A percentile compares a stretch with the other conserved stretches of the same genome.
These are phyloP conservation scores for Inga leiocalycina DNA, from an alignment of 306 rosid genomes.

Conservation along the genomic window DNA sequence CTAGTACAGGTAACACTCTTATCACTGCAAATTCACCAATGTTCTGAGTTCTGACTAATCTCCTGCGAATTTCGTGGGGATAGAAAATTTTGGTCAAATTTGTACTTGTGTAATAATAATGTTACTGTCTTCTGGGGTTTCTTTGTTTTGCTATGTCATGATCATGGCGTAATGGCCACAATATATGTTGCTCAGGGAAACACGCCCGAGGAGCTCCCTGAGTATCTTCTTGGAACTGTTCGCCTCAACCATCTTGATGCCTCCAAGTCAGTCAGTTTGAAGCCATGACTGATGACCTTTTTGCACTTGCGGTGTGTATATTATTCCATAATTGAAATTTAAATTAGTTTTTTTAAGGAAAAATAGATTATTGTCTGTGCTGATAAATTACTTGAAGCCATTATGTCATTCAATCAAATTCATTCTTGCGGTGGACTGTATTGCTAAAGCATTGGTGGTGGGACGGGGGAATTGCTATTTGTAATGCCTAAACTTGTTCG, in stretches of 20 bases:
- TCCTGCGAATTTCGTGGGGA: not conserved
- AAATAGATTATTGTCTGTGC: conserved; percentile 30
- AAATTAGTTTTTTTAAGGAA: conserved; percentile 1
- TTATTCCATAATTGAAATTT: conserved; percentile 25
- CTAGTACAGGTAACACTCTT: conserved; percentile 71
- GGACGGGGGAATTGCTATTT: conserved; percentile 24
- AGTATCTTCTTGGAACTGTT: conserved; percentile 86
- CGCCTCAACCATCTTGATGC: conserved; percentile 89
- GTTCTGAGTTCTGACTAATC: not conserved
- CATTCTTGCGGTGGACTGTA: conserved; percentile 32
- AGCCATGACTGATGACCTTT: conserved; percentile 38
- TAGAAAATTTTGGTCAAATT: conserved; percentile 1
- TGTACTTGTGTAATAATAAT: conserved; percentile 5
- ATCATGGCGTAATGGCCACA: conserved; percentile 12
- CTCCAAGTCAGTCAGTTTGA: conserved; percentile 61
- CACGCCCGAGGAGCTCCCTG: conserved; percentile 89
- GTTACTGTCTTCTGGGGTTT: not conserved
- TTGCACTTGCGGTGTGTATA: not conserved
- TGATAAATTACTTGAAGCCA: conserved; percentile 34
- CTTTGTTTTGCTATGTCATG: not conserved
- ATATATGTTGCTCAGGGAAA: conserved; percentile 63
- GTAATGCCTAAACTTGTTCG: conserved; percentile 32
- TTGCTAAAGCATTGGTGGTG: conserved; percentile 39
- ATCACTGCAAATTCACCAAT: conserved; percentile 8
- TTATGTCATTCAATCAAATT: conserved; percentile 50